Evolutionary conservation across 2,329 filamentous ascomycete species (phyloP), one percentile per base, ranked within the genome.

Genomic region (Aspergillus neotritici): DNA sequence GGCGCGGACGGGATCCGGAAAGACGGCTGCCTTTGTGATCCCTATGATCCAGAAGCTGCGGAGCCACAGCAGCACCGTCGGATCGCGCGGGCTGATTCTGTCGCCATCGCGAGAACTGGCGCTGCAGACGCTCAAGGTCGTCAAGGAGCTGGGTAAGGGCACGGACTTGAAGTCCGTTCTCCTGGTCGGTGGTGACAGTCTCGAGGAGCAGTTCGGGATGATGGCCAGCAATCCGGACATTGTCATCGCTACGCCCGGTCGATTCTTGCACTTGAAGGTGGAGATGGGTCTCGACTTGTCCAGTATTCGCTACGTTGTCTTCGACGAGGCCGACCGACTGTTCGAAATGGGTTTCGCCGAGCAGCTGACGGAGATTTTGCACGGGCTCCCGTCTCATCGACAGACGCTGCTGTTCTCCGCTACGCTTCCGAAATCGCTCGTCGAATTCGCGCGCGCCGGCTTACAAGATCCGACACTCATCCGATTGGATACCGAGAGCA

Each of bases 281-380:
- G 93, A 98, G 63, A 98, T 98, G 94, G 76, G 77, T 8, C 69
- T 98, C 40, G 87, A 96, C 59, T 71, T 98, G n/a, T 88, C 84
- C 1, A 94, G 88, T 4, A 84, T 98, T 48, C 79, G 82, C 55
- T 98, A 98, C 60, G 87, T 95, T 16, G 93, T 98, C 7, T 98
- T 98, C 52, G 93, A 98, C 63, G 93, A 98, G 66, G 93, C 93
- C 1, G 93, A 98, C 74, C 80, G 93, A 41, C 74, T 98, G 14
- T 98, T 98, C 66, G 93, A 98, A 63, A 96, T 98, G 91, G 94
- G 93, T 56, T 98, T 98, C 63, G 89, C 90, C 4, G 83, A 87
- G 3, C 93, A 98, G 61, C 73, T 98, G 54, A 85, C 86, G 1
- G 93, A 98, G 63, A 97, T 97, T 73, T 72, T 98, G 40, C 83